Base-by-base conservation (phyloP, 2,329 filamentous ascomycete species). In the Colletotrichum sansevieriae region DNA sequence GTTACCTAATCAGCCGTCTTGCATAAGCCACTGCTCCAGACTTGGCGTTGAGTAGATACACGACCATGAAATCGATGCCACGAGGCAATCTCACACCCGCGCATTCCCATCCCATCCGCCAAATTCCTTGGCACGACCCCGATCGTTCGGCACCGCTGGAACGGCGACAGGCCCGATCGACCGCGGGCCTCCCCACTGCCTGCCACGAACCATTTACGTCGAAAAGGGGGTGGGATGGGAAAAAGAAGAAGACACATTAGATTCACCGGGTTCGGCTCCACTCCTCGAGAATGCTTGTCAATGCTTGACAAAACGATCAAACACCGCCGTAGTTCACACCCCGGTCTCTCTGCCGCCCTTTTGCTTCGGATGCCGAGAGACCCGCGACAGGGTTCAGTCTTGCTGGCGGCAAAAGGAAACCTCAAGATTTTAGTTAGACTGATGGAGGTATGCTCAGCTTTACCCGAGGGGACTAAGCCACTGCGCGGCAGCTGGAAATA, bases 281-380 rank as follows among this genome's bases (percentile, higher is more conserved):
- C 60, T 63, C 25, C 15, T 62, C 46, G 41, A 25, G 55, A 68
- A 65, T 65, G 65, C 62, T 68, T 60, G 47, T 65, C 54, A 35
- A 68, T 47, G 65, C 65, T 68, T 68, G 55, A 49, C 55, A 29
- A 43, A 55, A 59, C 65, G 61, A 68, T 68, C 62, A 68, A 60
- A 60, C 65, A n/a, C 11, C 54, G 20, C 18, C 3, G 11, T 39
- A 18, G 12, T 6, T 22, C 20, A n/a, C 29, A 29, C 29, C 29
- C 29, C 25, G 25, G 25, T 25, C 4, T 25, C 25, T 25, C 25
- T 25, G 25, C 25, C 25, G 25, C 25, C 25, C 4, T 25, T 25
- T 25, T 5, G 25, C 25, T 29, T 29, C 29, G 39, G 39, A 43
- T 33, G 47, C n/a, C 25, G 8, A n/a, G 12, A n/a, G 1, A 51